Evolutionary conservation across 768 basidiomycete genomes (phyloP), one percentile per base, ranked within the genome.

Genomic region (Kwoniella mangroviensis): DNA sequence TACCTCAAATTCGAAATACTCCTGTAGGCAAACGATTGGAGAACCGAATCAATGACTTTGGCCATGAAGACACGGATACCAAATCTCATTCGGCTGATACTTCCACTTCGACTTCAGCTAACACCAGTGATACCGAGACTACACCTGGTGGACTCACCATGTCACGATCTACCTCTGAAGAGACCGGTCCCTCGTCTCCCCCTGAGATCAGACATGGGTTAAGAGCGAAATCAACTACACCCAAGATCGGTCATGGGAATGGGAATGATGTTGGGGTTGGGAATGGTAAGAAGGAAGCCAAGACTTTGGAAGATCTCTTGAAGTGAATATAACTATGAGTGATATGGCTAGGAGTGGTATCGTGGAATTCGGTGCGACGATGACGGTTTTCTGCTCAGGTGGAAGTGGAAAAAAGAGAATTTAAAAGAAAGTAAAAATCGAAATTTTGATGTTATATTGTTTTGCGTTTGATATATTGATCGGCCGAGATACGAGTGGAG

Each of bases 21-120:
- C 79, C 79, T 2, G 77, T 76, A 13, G 79, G 79, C 17, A 76
- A 74, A 64, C 71, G 75, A 41, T 69, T 80, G 42, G 70, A 73
- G n/a, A 51, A 15, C 5, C 58, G 58, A 13, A 57, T 80, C 58
- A 24, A 42, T 49, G 62, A 69, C 24, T 58, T 66, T 55, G 42
- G 68, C 19, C 45, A 15, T 49, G 45, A 49, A 13, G 34, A 7
- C 34, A 34, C 34, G 9, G 34, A 34, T 34, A 0, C 4, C 34
- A 34, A 34, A 7, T 34, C 34, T 34, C 34, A 34, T 19, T 69
- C 67, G 3, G 41, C 54, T 34, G 43, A 40, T 24, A 53, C 55
- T 5, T 54, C 51, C 13, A 64, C 34, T 34, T 34, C 34, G 34
- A 34, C 34, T 34, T 34, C 62, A 3, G 56, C 68, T n/a, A 52